Percentiles rank a stretch among this genome's conserved stretches.
phyloP scores from a whole-genome alignment of 495 filamentous ascomycete species.

The Ramalina intermedia region DNA sequence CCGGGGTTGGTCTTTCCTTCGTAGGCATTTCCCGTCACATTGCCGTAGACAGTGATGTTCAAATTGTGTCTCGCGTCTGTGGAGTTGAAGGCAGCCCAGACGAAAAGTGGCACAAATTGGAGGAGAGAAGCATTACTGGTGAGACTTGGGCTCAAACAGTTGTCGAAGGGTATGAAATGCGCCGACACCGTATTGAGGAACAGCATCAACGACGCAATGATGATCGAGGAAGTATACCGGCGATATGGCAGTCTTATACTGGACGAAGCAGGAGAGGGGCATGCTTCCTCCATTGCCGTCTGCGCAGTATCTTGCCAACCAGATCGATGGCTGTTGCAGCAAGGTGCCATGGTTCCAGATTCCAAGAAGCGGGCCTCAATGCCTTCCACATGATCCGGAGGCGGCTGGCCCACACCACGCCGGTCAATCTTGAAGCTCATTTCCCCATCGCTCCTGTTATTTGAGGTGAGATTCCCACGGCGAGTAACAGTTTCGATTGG shows the following conservation, averaged over 20 bases:
- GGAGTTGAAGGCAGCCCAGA: slow-evolving; percentile 60
- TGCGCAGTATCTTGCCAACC: background rate
- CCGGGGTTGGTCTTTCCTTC: slow-evolving; percentile 27
- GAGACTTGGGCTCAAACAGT: slow-evolving; percentile 49
- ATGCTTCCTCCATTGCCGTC: background rate
- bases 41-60: slow-evolving; percentile 74
- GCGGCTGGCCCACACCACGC: no score
- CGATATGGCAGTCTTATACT: background rate
- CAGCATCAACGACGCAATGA: background rate
- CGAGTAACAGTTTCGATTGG: no score
- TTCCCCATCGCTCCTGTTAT: no score
- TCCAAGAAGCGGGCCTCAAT: no score
- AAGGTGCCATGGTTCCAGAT: background rate
- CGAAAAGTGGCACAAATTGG: slow-evolving; percentile 66
- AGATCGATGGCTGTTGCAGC: background rate
- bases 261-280: background rate
- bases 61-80: slow-evolving; percentile 47
- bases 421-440: no score
- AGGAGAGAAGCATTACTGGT: slow-evolving; percentile 39
- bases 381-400: no score
- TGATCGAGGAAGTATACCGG: background rate
- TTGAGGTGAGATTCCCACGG: no score
- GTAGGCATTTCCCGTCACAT: slow-evolving; percentile 56
- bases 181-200: slow-evolving; percentile 22
- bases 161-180: slow-evolving; percentile 60